These are phyloP conservation scores for Fusarium sp. DNA, from an alignment of 2,329 filamentous ascomycete genomes.

Conservation along the genomic window DNA sequence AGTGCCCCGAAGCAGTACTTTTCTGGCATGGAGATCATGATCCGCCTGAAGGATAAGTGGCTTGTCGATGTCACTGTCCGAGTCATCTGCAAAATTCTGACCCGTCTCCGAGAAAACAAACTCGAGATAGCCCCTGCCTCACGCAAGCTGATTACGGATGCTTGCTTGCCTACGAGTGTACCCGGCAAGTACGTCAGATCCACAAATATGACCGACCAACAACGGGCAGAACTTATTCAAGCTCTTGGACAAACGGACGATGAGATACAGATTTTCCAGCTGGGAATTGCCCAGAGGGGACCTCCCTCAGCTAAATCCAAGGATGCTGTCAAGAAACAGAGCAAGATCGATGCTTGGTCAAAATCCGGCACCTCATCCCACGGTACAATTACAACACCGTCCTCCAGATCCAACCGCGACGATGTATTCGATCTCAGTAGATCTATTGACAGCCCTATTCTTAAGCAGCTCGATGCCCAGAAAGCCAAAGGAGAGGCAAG, in stretches of 20 bases:
- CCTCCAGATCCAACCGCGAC: constrained; percentile 57
- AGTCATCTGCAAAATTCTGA: constrained; percentile 85
- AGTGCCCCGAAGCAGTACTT: constrained; percentile 59
- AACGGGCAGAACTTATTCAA: constrained; percentile 84
- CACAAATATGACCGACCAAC: constrained; percentile 83
- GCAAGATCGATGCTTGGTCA: constrained; percentile 71
- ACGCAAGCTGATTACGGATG: constrained; percentile 71
- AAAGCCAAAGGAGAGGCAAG: constrained; percentile 48
- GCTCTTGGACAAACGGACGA: constrained; percentile 71
- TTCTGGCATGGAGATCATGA: constrained; percentile 84
- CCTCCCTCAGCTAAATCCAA: constrained; percentile 37
- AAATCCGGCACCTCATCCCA: constrained; percentile 57
- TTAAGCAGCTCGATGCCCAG: constrained; percentile 60
- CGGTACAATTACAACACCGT: constrained; percentile 34
- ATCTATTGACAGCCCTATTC: constrained; percentile 60
- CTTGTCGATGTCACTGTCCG: constrained; percentile 84
- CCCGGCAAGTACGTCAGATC: constrained; percentile 69
- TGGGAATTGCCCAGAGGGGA: constrained; percentile 49
- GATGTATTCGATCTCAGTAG: constrained; percentile 60
- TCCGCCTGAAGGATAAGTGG: constrained; percentile 88
- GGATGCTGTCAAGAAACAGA: constrained; percentile 65
- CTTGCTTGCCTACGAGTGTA: constrained; percentile 68
- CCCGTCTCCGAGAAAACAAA: constrained; percentile 80
- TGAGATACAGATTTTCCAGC: constrained; percentile 61
- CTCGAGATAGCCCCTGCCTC: constrained; percentile 75